Evolutionary conservation across 1,284 basidiomycete species (phyloP).

Genomic region (Mycosarcoma maydis): DNA sequence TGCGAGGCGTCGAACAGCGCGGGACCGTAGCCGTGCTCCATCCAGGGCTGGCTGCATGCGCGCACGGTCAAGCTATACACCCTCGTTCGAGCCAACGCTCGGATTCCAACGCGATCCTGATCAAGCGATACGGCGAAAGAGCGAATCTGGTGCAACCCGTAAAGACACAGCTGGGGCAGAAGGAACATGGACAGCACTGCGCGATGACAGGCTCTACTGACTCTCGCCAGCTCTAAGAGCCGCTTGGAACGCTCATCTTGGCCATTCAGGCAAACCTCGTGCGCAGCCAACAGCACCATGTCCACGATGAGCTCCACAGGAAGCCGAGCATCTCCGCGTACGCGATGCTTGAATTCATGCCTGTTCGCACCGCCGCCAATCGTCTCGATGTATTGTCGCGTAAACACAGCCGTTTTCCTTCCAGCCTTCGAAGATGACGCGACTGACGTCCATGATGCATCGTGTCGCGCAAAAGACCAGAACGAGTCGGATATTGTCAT

Average conservation of each 20-base stretch:
- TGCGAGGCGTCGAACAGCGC: conserved; percentile 40
- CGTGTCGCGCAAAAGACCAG: conserved; percentile 22
- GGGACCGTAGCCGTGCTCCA: conserved; percentile 6
- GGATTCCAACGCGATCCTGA: conserved; percentile 13
- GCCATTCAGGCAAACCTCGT: not conserved
- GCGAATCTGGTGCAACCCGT: conserved; percentile 16
- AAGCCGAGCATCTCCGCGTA: conserved; percentile 8
- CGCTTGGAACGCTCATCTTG: not conserved
- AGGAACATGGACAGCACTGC: conserved; percentile 12
- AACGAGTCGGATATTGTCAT: conserved; percentile 33
- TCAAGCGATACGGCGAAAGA: conserved; percentile 24
- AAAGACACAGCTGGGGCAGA: conserved; percentile 14
- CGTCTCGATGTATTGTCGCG: conserved; percentile 38
- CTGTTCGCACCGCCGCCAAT: conserved; percentile 24
- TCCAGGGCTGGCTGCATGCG: conserved; percentile 1
- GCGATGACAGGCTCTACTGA: conserved; percentile 21
- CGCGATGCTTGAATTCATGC: not conserved
- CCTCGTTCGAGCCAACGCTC: conserved; percentile 3
- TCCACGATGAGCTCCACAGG: conserved; percentile 33
- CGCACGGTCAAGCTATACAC: conserved; percentile 12
- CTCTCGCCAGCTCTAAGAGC: conserved; percentile 19
- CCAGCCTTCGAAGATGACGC: conserved; percentile 8
- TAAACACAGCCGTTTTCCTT: conserved; percentile 16
- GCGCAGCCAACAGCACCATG: conserved; percentile 27
- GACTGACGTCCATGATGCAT: conserved; percentile 10